A percentile compares a stretch with the other conserved stretches of the same genome.
Evolutionary conservation across 306 rosid species (phyloP).

Genomic region (Echinosophora koreensis): DNA sequence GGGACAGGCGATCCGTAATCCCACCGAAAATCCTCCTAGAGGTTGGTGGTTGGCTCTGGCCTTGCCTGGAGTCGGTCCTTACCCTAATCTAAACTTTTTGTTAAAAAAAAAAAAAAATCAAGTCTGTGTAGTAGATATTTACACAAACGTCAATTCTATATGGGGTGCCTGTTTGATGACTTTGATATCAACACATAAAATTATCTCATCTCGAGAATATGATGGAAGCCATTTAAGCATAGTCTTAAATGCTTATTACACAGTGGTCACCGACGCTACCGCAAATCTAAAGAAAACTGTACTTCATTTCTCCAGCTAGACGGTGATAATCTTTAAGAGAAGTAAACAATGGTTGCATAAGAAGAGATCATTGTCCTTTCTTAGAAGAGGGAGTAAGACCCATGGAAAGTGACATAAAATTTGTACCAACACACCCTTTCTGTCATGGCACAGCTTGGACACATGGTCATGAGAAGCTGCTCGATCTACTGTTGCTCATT

Average conservation of each 20-base stretch:
- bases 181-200: slow-evolving; percentile 23
- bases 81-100: too few relatives aligned
- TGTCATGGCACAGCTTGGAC: slow-evolving; percentile 23
- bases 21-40: too few relatives aligned
- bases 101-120: too few relatives aligned
- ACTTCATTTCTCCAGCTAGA: background rate
- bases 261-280: slow-evolving; percentile 29
- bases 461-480: slow-evolving; percentile 16
- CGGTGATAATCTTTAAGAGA: background rate
- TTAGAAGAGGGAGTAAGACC: slow-evolving; percentile 25
- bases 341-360: background rate
- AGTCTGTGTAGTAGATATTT: slow-evolving; percentile 24
- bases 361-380: background rate
- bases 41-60: too few relatives aligned
- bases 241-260: slow-evolving; percentile 37
- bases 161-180: slow-evolving; percentile 41
- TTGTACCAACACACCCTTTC: background rate
- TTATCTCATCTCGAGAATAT: slow-evolving; percentile 26
- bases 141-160: slow-evolving; percentile 42
- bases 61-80: too few relatives aligned
- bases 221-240: slow-evolving; percentile 38
- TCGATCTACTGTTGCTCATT: slow-evolving; percentile 4
- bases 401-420: slow-evolving; percentile 35
- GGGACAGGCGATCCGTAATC: too few relatives aligned
- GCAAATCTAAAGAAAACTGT: background rate